Conservation (phyloP, 164 flowering plant genomes). For the Macadamia tetraphylla region DNA sequence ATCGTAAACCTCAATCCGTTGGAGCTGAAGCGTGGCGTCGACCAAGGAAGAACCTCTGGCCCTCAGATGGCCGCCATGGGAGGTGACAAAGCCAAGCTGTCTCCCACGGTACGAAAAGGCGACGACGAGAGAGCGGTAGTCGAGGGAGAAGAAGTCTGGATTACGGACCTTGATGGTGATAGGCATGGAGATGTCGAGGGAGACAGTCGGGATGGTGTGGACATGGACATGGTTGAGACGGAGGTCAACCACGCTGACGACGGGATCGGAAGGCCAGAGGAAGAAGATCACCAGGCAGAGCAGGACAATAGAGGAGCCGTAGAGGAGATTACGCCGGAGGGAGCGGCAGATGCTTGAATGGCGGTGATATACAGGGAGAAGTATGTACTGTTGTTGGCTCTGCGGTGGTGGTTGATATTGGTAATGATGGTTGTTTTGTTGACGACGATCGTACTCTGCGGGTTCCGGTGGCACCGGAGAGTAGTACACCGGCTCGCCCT, state of each 20-base stretch:
- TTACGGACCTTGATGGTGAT: slow-evolving; percentile 50
- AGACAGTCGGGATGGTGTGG: slow-evolving; percentile 31
- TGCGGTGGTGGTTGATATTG: slow-evolving; percentile 6
- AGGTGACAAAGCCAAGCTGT: slow-evolving; percentile 52
- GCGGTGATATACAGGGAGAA: slow-evolving; percentile 5
- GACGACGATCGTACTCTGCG: too few relatives aligned
- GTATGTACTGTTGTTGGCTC: background rate
- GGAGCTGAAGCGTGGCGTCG: slow-evolving; percentile 50
- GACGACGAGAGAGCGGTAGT: slow-evolving; percentile 39
- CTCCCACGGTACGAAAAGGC: slow-evolving; percentile 63
- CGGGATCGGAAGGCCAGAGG: slow-evolving; percentile 72
- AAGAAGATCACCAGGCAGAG: slow-evolving; percentile 31
- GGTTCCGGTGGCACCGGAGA: slow-evolving; percentile 5
- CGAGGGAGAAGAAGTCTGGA: slow-evolving; percentile 54
- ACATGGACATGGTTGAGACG: slow-evolving; percentile 31
- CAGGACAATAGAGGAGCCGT: slow-evolving; percentile 27
- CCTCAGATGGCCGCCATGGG: slow-evolving; percentile 41
- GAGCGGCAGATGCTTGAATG: background rate
- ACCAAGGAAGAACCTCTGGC: slow-evolving; percentile 55
- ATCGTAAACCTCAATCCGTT: slow-evolving; percentile 64
- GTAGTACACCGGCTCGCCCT: slow-evolving; percentile 8
- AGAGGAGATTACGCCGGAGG: slow-evolving; percentile 8
- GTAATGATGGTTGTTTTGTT: background rate
- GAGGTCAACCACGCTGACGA: slow-evolving; percentile 43
- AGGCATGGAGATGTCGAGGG: slow-evolving; percentile 47